phyloP scores from a whole-genome alignment of 139 green algal genomes.

The Microglena sp. region DNA sequence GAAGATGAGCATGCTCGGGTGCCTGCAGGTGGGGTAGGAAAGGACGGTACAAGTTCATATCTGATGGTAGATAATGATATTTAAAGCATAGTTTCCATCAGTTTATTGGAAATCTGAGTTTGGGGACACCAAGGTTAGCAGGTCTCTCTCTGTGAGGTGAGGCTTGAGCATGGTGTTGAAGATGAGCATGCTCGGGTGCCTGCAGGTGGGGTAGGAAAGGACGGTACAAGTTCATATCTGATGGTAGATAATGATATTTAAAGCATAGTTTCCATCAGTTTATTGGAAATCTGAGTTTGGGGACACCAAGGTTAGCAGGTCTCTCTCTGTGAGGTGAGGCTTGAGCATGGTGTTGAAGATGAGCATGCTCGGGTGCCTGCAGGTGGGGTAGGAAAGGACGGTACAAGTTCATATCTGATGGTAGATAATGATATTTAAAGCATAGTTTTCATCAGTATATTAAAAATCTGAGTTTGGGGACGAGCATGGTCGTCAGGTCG shows the following conservation, averaged over 20 bases:
- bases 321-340: constrained; percentile 66
- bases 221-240: too few species aligned
- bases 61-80: background rate
- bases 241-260: background rate
- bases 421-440: background rate
- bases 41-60: too few species aligned
- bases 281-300: constrained; percentile 88
- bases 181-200: constrained; percentile 57
- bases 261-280: too few species aligned
- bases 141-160: constrained; percentile 68
- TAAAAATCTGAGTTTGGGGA: constrained; percentile 87
- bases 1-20: constrained; percentile 71
- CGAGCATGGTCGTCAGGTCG: constrained; percentile 75
- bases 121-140: constrained; percentile 77
- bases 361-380: constrained; percentile 58
- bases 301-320: constrained; percentile 77
- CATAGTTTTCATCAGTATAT: too few species aligned
- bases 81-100: background rate
- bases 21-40: too few species aligned
- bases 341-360: constrained; percentile 79
- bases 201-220: too few species aligned
- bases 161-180: constrained; percentile 79
- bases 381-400: too few species aligned
- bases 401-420: too few species aligned
- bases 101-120: constrained; percentile 93